phyloP scores from a whole-genome alignment of 306 rosid species.

The Dryas octopetala region DNA sequence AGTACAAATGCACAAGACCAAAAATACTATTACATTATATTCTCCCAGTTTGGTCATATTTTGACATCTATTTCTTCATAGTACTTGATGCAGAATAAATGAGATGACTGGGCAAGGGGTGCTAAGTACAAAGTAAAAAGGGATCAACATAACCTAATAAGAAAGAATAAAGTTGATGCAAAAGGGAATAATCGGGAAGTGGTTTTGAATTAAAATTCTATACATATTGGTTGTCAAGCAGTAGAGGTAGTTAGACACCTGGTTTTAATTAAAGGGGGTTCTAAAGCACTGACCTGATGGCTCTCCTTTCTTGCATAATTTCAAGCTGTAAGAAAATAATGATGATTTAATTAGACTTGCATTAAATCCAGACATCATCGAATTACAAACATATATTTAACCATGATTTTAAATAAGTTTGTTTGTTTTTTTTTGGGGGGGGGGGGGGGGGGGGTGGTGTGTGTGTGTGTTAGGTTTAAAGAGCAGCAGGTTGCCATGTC shows the following conservation, averaged over 20 bases:
- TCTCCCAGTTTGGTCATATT: not conserved
- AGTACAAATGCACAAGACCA: no score
- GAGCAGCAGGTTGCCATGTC: not conserved
- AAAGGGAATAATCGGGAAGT: not conserved
- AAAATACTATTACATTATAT: not conserved
- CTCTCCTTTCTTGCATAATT: conserved; percentile 84
- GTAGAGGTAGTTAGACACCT: not conserved
- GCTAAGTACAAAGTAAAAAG: not conserved
- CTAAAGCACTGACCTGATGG: conserved; percentile 65
- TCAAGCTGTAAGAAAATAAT: conserved; percentile 51
- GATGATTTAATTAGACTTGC: not conserved
- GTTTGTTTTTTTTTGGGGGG: no score
- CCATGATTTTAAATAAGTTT: no score
- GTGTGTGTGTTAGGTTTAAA: not conserved
- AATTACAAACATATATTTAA: not conserved
- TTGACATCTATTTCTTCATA: not conserved
- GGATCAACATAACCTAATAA: not conserved
- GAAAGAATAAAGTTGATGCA: not conserved
- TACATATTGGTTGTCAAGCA: not conserved
- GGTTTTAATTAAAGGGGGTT: conserved; percentile 8
- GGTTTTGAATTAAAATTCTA: not conserved
- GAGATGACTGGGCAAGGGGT: not conserved
- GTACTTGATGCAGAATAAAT: not conserved
- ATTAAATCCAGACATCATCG: not conserved
- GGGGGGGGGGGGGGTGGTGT: no score